Evolutionary conservation across 1,139 yeast species (phyloP), one percentile per base, ranked within the genome.

Genomic region (Blastobotrys proliferans): DNA sequence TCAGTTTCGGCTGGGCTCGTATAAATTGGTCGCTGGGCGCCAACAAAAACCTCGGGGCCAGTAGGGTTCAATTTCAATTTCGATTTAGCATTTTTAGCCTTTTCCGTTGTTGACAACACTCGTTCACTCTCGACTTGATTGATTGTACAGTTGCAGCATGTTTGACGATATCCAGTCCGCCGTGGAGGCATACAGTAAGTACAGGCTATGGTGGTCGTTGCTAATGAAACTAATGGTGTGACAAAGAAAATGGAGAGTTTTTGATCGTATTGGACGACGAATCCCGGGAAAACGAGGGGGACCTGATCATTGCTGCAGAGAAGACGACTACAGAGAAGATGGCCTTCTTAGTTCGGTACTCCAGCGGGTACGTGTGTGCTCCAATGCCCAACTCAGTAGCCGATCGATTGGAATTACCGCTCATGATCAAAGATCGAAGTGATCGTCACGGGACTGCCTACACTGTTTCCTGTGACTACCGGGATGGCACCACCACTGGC

Each of bases 381-480:
- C 98, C 99, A 16, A 67, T 92, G 57, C 73, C 88, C 26, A 77
- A 77, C 38, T 80, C 75, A 50, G 70, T 85, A 49, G 97, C 97
- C 3, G 94, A 90, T 61, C 63, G 72, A 40, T 73, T 92, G 43
- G 83, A 83, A 32, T 74, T 94, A 48, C 95, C 90, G 29, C 75
- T 86, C 41, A 84, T 94, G 95, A 68, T 73, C 14, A 63, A 74
- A 50, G 69, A 73, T 52, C 16, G 34, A 11, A 24, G 29, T 11
- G 98, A 94, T 62, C 80, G 95, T 63, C 97, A 92, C 59, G 95
- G 95, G 11, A 94, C 99, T 5, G 97, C 97, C 2, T 94, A 92
- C 66, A 92, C 98, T 1, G 80, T 92, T 39, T 86, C 97, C 1
- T 86, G 88, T 47, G 99, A 94, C 63, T 80, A 71, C 53, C 79